Conservation (phyloP, 371 early-diverging fungal species). For the Saksenaea vasiformis region DNA sequence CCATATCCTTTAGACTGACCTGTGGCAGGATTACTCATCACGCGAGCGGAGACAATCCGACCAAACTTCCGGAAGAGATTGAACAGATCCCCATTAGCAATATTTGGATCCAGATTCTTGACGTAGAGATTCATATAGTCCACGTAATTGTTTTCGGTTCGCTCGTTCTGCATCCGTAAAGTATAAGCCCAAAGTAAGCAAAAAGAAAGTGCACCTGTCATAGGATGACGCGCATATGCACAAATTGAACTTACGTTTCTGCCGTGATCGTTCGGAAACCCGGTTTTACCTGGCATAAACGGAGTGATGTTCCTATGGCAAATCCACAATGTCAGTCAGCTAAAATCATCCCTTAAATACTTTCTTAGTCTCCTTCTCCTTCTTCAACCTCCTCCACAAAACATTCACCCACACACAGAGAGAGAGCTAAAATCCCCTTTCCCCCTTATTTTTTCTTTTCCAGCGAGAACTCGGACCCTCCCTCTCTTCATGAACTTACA, state of each 20-base stretch:
- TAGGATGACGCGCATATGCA: conserved; percentile 3
- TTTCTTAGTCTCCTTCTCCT: not conserved
- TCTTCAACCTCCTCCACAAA: not conserved
- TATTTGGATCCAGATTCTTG: conserved; percentile 39
- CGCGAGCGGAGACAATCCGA: conserved; percentile 41
- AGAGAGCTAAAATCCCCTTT: too few species aligned
- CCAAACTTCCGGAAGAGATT: conserved; percentile 40
- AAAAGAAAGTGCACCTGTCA: not conserved
- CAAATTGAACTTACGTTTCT: not conserved
- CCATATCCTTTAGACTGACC: conserved; percentile 49
- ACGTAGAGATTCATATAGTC: conserved; percentile 40
- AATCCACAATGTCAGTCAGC: not conserved
- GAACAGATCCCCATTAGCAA: conserved; percentile 39
- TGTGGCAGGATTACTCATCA: conserved; percentile 43
- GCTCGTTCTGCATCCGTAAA: conserved; percentile 2
- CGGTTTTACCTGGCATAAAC: not conserved
- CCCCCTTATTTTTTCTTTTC: not conserved
- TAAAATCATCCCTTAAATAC: not conserved
- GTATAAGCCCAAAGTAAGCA: not conserved
- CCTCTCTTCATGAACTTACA: conserved; percentile 16
- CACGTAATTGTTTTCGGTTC: conserved; percentile 7
- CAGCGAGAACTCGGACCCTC: not conserved
- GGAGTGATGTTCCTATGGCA: not conserved
- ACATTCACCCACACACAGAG: too few species aligned
- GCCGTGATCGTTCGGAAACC: conserved; percentile 2